These are phyloP conservation scores for Tremella fuciformis DNA, from an alignment of 768 basidiomycete species.

Conservation along the genomic window DNA sequence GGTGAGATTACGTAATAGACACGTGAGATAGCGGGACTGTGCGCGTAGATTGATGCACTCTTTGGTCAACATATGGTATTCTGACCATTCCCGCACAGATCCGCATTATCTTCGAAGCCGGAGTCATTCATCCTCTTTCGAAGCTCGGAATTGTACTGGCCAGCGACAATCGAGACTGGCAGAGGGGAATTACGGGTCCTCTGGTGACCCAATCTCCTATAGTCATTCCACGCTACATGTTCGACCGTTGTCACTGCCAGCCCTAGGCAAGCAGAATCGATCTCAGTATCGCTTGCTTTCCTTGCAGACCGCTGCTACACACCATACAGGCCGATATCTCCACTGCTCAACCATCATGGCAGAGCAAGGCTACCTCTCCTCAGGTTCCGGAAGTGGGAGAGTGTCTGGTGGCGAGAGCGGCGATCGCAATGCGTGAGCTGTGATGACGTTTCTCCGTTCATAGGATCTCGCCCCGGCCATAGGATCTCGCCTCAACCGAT, in stretches of 20 bases:
- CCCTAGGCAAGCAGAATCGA: neutral
- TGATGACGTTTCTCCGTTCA: neutral
- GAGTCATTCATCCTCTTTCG: too few relatives aligned
- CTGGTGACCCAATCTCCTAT: too few relatives aligned
- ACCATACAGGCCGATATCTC: neutral
- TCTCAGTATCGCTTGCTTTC: neutral
- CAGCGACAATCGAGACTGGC: too few relatives aligned
- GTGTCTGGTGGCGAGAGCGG: slow-evolving; percentile 44
- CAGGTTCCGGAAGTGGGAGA: slow-evolving; percentile 45
- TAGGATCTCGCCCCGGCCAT: too few relatives aligned
- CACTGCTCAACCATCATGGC: slow-evolving; percentile 20
- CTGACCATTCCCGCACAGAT: too few relatives aligned
- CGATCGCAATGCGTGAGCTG: slow-evolving; percentile 39
- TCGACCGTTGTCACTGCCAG: too few relatives aligned
- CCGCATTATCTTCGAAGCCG: too few relatives aligned
- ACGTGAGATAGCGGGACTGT: neutral
- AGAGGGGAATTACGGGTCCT: too few relatives aligned
- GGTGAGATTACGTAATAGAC: neutral
- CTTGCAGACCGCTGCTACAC: neutral
- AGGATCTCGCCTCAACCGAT: too few relatives aligned
- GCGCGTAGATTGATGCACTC: neutral
- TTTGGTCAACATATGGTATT: too few relatives aligned
- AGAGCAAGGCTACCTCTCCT: slow-evolving; percentile 45
- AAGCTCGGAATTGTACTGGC: too few relatives aligned
- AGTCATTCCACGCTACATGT: too few relatives aligned